phyloP scores from a whole-genome alignment of 768 basidiomycete species.

The Mycena indigotica region DNA sequence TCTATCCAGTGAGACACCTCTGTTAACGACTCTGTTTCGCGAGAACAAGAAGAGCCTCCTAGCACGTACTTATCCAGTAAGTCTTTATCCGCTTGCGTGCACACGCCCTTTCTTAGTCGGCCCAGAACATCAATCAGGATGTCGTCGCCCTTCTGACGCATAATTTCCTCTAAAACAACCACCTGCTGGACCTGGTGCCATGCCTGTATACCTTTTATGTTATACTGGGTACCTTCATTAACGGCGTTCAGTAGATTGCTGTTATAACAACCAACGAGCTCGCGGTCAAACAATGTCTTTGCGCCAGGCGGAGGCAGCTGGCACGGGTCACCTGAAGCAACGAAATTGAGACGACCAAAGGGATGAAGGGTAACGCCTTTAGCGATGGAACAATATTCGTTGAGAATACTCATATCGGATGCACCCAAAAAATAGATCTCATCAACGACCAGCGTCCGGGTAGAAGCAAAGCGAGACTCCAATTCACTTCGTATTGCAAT shows the following conservation, averaged over 20 bases:
- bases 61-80: slow-evolving; percentile 19
- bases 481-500: background rate
- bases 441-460: slow-evolving; percentile 13
- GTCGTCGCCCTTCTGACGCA: slow-evolving; percentile 22
- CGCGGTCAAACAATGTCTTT: slow-evolving; percentile 4
- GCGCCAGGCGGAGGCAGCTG: slow-evolving; percentile 8
- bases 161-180: slow-evolving; percentile 20
- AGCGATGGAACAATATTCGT: slow-evolving; percentile 8
- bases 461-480: slow-evolving; percentile 1
- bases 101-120: slow-evolving; percentile 13
- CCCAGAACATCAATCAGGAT: slow-evolving; percentile 9
- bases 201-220: slow-evolving; percentile 12
- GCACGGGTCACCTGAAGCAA: slow-evolving; percentile 9
- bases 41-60: slow-evolving; percentile 2
- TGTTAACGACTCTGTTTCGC: slow-evolving; percentile 1
- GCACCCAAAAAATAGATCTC: slow-evolving; percentile 16
- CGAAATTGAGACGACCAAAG: slow-evolving; percentile 5
- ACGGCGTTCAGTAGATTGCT: slow-evolving; percentile 6
- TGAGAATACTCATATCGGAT: slow-evolving; percentile 3
- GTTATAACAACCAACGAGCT: slow-evolving; percentile 12
- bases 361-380: slow-evolving; percentile 8
- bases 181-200: slow-evolving; percentile 14
- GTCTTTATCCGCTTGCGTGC: slow-evolving; percentile 16
- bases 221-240: slow-evolving; percentile 14
- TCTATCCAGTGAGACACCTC: slow-evolving; percentile 7